phyloP scores from a whole-genome alignment of 1,139 yeast genomes.

The Pichia sp. region DNA sequence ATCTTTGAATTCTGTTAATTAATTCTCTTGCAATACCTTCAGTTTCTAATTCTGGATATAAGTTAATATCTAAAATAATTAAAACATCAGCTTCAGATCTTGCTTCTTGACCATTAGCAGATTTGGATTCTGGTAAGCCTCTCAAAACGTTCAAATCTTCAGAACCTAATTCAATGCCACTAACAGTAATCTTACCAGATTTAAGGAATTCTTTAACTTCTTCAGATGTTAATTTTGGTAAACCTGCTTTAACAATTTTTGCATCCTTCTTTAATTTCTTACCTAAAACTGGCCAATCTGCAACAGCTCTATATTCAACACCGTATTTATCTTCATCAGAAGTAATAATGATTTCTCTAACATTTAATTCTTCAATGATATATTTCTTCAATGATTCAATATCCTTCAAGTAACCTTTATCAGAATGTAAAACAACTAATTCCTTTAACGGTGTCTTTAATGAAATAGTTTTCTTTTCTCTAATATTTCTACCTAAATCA shows the following conservation, averaged over 20 bases:
- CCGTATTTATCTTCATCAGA: constrained; percentile 88
- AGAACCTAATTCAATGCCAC: constrained; percentile 76
- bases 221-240: constrained; percentile 72
- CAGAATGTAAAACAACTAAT: constrained; percentile 79
- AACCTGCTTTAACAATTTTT: constrained; percentile 88
- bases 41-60: constrained; percentile 81
- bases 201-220: constrained; percentile 74
- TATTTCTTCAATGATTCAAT: constrained; percentile 71
- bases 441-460: constrained; percentile 92
- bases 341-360: constrained; percentile 81
- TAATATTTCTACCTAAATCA: constrained; percentile 90
- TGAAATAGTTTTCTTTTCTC: constrained; percentile 92
- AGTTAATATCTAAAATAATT: constrained; percentile 79
- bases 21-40: constrained; percentile 97
- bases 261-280: constrained; percentile 93
- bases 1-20: constrained; percentile 93
- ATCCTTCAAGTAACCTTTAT: constrained; percentile 67
- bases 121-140: constrained; percentile 66
- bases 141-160: constrained; percentile 90
- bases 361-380: constrained; percentile 85
- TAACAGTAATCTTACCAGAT: constrained; percentile 74
- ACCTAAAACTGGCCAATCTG: constrained; percentile 99
- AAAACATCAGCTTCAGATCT: constrained; percentile 86
- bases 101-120: constrained; percentile 68
- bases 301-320: constrained; percentile 88